Base-by-base conservation (phyloP, 371 early-diverging fungal species). In the Thermomucor indicae-seudaticae region DNA sequence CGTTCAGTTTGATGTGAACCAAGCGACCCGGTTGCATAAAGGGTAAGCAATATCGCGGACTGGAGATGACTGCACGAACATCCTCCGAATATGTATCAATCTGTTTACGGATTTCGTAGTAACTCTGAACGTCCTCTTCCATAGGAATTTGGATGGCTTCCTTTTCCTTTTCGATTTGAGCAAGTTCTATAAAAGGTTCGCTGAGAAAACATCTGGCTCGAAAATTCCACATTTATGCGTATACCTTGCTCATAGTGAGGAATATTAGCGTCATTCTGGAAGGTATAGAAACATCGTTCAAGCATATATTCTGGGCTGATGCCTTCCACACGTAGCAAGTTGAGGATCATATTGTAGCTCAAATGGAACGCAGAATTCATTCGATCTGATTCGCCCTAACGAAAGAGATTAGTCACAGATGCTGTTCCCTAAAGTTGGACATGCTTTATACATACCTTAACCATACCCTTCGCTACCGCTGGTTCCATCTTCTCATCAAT, bases 301-400 rank as follows among this genome's bases (percentile, higher is more conserved):
- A 99, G 75, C 82, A 99, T 91, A 57, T 80, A 93, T 62, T 98
- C 95, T 4, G 98, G 95, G 43, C 90, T 92, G 30, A 96, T 79
- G 6, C 92, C 96, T 71, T 99, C 99, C 22, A 99, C 95, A 31
- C 99, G 85, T 55, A 96, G 81, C 67, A 99, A 67, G 65, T 99
- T 99, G 38, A 99, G 73, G 27, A 99, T 88, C 98, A 99, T 99
- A 67, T 96, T 95, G 78, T 99, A 99, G n/a, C 91, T 93, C 32
- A 99, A 75, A 55, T 94, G 91, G 83, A 99, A 99, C 2, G 99
- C 99, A 42, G 95, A 94, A 66, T 94, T 88, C 65, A 99, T 81
- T 10, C 89, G 82, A 69, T 99, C 98, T 0, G 97, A 80, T 55
- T 89, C 85, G 43, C 95, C 96, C 70, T 67, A n/a, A 49, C 14